Evolutionary conservation across 148 eudicot genomes (phyloP), one percentile per base, ranked within the genome.

Genomic region (Vaccinium darrowii): DNA sequence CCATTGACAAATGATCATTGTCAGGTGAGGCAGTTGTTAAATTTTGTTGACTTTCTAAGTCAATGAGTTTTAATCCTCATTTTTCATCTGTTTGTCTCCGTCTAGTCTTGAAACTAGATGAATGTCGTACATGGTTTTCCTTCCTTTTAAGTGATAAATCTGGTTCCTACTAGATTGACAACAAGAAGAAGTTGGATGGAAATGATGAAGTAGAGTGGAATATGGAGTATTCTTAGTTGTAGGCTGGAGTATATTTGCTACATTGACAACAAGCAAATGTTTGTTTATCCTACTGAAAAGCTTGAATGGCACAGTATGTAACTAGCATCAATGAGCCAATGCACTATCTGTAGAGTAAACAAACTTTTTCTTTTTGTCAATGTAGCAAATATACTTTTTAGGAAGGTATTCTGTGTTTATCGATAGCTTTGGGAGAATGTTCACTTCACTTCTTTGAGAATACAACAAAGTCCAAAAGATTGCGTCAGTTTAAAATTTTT

Each of bases 1-100:
- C 73, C 91, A 71, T 79, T 93, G 77, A 91, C 88, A 58, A 91
- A 88, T 86, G 93, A 92, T 57, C 95, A 93, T 83, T 89, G 92
- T 80, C 93, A 91, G 94, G 94, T 93, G 86, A 50, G 65, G 25
- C 36, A 75, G 47, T 67, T 67, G 54, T 25, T 81, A 21, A 6
- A 4, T 47, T 50, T 19, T 47, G 53, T 49, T 63, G 57, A 5
- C 5, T 53, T 71, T 49, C 15, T 67, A 69, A 80, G 30, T 10
- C n/a, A 50, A 12, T 69, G 30, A n/a, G 21, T 67, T 65, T 82
- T 62, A 82, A 50, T 82, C 69, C 84, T 50, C 58, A 19, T 69
- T 67, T 19, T 49, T 69, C 71, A 23, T 49, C 23, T 19, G 9
- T 10, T 6, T 27, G 76, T 52, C 36, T 11, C 47, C 12, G 27